Base-by-base conservation (phyloP, 2,329 filamentous ascomycete genomes). In the Talaromyces sp. region DNA sequence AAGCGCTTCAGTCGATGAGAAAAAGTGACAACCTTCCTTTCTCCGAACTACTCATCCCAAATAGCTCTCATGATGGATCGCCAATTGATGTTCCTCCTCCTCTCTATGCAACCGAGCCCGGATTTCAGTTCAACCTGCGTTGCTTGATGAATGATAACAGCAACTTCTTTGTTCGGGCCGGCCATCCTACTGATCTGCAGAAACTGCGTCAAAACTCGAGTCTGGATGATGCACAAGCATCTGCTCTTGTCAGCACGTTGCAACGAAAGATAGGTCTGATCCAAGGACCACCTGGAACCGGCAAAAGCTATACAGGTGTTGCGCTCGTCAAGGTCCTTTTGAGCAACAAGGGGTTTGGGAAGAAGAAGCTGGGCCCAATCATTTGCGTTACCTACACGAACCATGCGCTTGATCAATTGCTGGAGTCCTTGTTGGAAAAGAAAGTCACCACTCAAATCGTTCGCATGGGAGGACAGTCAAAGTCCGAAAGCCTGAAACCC, bases 281-380 rank as follows among this genome's bases (percentile, higher is more conserved):
- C 11, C 88, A 91, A 76, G 89, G 89, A 0, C 89, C 89, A 0
- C 89, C 89, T 0, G 89, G 89, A 0, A 91, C 89, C 0, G 89
- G 89, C 0, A 91, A 91, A 71, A 85, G 81, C 3, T 90, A 84
- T 68, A 81, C 84, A 0, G 88, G 88, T 2, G 80, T 86, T 1
- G 80, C 83, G 51, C 72, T 91, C n/a, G 83, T 89, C 66, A 83
- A 84, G 66, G 79, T 72, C 8, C 67, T 78, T 7, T 64, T 78
- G 19, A 66, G 67, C 2, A 74, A 76, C 63, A 77, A 74, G 34
- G 51, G 67, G 0, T 4, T 8, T 63, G 31, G 19, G 2, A 70
- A 67, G 19, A 75, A 70, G 0, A 61, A 72, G 0, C 68, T 85
- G 0, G 81, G 82, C 0, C 83, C 82, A 0, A 80, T 86, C 5